phyloP scores from a whole-genome alignment of 148 eudicot genomes.

The Salicornia ramosissima region DNA sequence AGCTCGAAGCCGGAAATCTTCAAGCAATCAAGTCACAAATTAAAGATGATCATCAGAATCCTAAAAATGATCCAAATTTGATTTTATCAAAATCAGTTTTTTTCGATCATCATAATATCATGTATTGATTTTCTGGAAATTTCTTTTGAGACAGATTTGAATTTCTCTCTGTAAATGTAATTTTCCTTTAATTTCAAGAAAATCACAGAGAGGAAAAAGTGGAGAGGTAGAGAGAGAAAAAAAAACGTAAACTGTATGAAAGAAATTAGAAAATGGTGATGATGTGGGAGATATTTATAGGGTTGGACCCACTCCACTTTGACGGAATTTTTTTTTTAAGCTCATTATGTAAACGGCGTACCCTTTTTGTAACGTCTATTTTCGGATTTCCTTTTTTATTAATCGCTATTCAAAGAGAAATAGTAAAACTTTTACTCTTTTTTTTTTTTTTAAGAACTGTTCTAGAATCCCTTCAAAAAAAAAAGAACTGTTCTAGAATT shows the following conservation, averaged over 20 bases:
- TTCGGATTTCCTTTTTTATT: too few relatives aligned
- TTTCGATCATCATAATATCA: not conserved
- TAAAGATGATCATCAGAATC: slow-evolving; percentile 2
- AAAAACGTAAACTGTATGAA: not conserved
- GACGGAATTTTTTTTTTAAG: slow-evolving; percentile 5
- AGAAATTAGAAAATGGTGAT: not conserved
- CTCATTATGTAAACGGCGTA: slow-evolving; percentile 1
- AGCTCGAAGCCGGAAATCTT: slow-evolving; percentile 20
- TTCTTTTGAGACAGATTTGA: not conserved
- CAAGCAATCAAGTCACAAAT: not conserved
- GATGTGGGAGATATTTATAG: slow-evolving; percentile 1
- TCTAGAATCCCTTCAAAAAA: not conserved
- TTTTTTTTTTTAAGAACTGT: not conserved
- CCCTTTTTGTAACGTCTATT: too few relatives aligned
- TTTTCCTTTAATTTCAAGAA: slow-evolving; percentile 5
- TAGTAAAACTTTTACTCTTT: too few relatives aligned
- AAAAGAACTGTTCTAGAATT: slow-evolving; percentile 5
- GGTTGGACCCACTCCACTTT: slow-evolving; percentile 3
- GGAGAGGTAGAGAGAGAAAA: not conserved
- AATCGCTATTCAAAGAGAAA: too few relatives aligned
- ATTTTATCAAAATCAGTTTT: not conserved
- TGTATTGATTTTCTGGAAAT: not conserved
- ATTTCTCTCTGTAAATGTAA: slow-evolving; percentile 1
- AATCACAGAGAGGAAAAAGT: slow-evolving; percentile 7
- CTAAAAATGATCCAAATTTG: slow-evolving; percentile 1